These are phyloP conservation scores for Lolium multiflorum DNA, from an alignment of 176 grass and related monocot species.

Conservation along the genomic window DNA sequence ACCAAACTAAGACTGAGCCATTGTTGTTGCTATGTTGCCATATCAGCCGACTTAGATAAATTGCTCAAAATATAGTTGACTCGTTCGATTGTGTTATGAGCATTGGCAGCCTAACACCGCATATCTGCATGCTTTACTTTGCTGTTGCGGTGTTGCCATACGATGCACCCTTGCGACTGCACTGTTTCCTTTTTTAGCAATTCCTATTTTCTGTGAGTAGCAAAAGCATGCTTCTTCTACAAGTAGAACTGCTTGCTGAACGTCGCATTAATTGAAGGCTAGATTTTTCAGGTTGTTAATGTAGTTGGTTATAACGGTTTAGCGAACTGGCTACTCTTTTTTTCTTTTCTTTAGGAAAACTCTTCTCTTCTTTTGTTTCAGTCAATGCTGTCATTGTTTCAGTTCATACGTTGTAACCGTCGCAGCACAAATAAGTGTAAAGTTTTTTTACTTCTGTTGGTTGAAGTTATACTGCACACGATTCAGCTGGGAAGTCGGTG, in stretches of 20 bases:
- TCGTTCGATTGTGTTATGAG: not conserved
- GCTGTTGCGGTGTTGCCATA: not conserved
- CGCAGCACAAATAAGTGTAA: not conserved
- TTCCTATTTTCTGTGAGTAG: not conserved
- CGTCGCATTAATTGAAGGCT: not conserved
- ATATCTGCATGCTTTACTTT: not conserved
- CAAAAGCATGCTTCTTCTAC: not conserved
- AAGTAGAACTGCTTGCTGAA: not conserved
- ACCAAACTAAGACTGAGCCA: not conserved
- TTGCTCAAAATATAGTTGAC: not conserved
- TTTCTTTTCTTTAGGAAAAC: not conserved
- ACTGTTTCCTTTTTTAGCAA: not conserved
- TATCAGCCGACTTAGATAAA: not conserved
- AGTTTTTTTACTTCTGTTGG: constrained; percentile 13
- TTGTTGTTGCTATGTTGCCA: not conserved
- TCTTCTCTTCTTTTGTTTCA: not conserved
- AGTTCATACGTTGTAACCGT: not conserved
- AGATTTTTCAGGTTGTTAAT: not conserved
- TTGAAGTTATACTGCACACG: constrained; percentile 2
- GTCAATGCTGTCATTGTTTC: not conserved
- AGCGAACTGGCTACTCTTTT: not conserved
- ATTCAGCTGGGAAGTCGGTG: not conserved
- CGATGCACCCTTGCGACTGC: not conserved
- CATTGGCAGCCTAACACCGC: not conserved
- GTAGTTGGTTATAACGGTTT: constrained; percentile 5